Conservation (phyloP, 2,329 filamentous ascomycete species). For the Botryotinia globosa region DNA sequence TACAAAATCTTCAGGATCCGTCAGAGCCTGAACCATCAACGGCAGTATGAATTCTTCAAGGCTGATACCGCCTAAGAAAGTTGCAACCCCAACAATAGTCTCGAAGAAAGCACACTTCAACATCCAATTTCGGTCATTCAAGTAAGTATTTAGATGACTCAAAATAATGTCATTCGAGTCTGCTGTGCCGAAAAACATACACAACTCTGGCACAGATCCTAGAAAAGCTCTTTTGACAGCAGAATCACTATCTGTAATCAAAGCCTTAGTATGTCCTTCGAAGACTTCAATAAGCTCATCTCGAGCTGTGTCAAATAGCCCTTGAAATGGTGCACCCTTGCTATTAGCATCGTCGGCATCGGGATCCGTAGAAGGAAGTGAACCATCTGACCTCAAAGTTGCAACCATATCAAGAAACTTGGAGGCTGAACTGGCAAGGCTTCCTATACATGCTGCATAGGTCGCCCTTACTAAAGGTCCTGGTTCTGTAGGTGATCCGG, state of each 20-base stretch:
- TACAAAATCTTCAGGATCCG: constrained; percentile 90
- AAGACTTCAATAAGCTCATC: constrained; percentile 79
- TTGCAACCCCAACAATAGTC: constrained; percentile 86
- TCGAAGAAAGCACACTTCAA: constrained; percentile 97
- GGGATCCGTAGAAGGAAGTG: constrained; percentile 72
- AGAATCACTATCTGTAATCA: constrained; percentile 82
- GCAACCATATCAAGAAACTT: constrained; percentile 89
- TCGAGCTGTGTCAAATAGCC: constrained; percentile 83
- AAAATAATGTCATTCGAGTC: constrained; percentile 94
- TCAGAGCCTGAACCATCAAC: constrained; percentile 90
- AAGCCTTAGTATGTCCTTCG: constrained; percentile 81
- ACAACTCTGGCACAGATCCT: constrained; percentile 85
- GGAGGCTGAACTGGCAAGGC: constrained; percentile 79
- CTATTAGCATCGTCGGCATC: constrained; percentile 71
- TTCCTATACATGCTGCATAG: constrained; percentile 89
- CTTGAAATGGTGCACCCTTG: constrained; percentile 70
- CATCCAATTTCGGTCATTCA: constrained; percentile 96
- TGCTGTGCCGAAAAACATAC: constrained; percentile 90
- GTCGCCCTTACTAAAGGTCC: constrained; percentile 77
- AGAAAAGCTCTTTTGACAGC: constrained; percentile 88
- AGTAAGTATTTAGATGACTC: constrained; percentile 92
- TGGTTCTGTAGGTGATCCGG: constrained; percentile 51
- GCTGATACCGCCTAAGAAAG: constrained; percentile 83
- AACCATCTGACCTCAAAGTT: constrained; percentile 78
- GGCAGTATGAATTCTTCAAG: constrained; percentile 95